A percentile compares a stretch with the other conserved stretches of the same genome.
These are phyloP conservation scores for Daldinia vernicosa DNA, from an alignment of 495 filamentous ascomycete genomes.

Conservation along the genomic window DNA sequence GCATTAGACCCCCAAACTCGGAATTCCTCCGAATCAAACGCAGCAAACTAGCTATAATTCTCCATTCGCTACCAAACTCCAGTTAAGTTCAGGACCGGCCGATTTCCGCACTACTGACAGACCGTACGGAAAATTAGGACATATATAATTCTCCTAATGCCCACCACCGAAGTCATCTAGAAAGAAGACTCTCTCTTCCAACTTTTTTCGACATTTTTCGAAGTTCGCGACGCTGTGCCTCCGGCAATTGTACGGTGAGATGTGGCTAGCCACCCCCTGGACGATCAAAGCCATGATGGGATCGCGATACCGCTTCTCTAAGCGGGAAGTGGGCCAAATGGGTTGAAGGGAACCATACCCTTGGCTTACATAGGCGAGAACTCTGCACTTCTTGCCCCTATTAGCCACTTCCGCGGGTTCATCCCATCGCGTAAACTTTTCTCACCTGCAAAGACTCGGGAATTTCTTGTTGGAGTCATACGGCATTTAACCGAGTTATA, in stretches of 20 bases:
- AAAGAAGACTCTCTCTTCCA: neutral
- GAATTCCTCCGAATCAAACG: neutral
- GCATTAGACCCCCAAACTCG: neutral
- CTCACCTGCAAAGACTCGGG: neutral
- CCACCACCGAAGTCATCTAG: neutral
- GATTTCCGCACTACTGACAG: neutral
- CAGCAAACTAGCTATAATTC: neutral
- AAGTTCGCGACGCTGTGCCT: neutral
- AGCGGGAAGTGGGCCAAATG: neutral
- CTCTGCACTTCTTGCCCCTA: slow-evolving; percentile 2
- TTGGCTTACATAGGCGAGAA: neutral
- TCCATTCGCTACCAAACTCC: slow-evolving; percentile 1
- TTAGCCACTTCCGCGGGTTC: neutral
- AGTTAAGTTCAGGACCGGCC: neutral
- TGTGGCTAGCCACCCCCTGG: neutral
- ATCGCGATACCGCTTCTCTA: neutral
- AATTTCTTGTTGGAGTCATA: neutral
- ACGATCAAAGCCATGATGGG: slow-evolving; percentile 2
- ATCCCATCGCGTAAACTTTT: neutral
- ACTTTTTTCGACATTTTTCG: neutral
- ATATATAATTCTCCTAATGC: slow-evolving; percentile 3
- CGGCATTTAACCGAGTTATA: neutral
- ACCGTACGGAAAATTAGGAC: too few relatives aligned
- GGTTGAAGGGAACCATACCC: neutral
- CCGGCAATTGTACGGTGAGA: neutral